phyloP scores from a whole-genome alignment of 2,329 filamentous ascomycete genomes.

The Phyllosticta capitalensis region DNA sequence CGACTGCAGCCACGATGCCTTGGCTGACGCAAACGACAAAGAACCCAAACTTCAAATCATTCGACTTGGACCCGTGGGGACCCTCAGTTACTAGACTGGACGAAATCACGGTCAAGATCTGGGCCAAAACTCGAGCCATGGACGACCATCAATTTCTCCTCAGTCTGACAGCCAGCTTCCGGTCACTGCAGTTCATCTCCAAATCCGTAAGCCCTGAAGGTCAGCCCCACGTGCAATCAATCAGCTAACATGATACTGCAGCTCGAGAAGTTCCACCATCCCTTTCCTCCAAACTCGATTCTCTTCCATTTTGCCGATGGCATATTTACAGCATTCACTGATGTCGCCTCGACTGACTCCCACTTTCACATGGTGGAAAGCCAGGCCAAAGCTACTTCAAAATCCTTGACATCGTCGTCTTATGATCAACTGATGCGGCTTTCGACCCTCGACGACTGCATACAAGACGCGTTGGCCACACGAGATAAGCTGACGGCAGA shows the following conservation, averaged over 20 bases:
- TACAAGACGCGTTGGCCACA: conserved; percentile 78
- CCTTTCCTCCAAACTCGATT: conserved; percentile 71
- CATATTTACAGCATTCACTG: conserved; percentile 65
- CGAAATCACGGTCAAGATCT: conserved; percentile 59
- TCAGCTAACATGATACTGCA: conserved; percentile 13
- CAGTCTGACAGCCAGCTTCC: conserved; percentile 62
- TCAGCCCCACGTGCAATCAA: neutral
- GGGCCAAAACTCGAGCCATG: conserved; percentile 53
- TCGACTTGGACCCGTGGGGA: conserved; percentile 59
- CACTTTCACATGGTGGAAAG: conserved; percentile 20
- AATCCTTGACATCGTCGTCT: conserved; percentile 58
- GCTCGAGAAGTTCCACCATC: conserved; percentile 55
- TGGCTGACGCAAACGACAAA: neutral
- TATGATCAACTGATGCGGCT: conserved; percentile 84
- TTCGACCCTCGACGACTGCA: conserved; percentile 78
- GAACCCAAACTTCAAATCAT: conserved; percentile 83
- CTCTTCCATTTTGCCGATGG: conserved; percentile 81
- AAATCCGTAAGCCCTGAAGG: conserved; percentile 41
- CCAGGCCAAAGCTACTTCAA: conserved; percentile 33
- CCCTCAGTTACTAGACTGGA: conserved; percentile 57
- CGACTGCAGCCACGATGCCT: neutral
- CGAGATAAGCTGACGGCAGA: conserved; percentile 66
- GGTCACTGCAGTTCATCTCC: conserved; percentile 68
- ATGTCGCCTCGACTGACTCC: conserved; percentile 46
- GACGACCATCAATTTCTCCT: conserved; percentile 55